Percentiles rank a stretch among this genome's conserved stretches.
Conservation (phyloP, 2,329 filamentous ascomycete species). For the Scopulariopsis brevicaulis region DNA sequence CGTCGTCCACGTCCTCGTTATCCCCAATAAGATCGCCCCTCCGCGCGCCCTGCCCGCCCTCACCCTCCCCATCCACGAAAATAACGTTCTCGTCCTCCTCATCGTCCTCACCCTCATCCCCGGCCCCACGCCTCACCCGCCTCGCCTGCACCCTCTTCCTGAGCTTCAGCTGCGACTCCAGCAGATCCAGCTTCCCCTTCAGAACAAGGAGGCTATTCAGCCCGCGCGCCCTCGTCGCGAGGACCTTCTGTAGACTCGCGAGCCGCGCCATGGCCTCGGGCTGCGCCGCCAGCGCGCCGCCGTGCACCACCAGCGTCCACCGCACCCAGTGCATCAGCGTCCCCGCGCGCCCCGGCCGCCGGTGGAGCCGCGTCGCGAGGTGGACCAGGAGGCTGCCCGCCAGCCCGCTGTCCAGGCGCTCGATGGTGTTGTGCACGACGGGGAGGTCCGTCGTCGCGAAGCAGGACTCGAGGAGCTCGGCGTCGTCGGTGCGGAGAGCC, state of each 20-base stretch:
- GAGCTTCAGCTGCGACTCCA: constrained; percentile 79
- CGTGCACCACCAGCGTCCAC: constrained; percentile 86
- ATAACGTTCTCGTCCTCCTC: constrained; percentile 62
- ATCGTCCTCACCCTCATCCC: constrained; percentile 36
- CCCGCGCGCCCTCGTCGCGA: constrained; percentile 75
- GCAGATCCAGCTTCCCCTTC: constrained; percentile 91
- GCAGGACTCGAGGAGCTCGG: constrained; percentile 81
- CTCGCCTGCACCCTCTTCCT: constrained; percentile 39
- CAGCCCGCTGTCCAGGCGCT: constrained; percentile 76
- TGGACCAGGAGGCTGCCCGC: constrained; percentile 70
- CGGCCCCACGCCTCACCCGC: constrained; percentile 17
- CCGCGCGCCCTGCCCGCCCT: constrained; percentile 28
- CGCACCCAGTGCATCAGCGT: constrained; percentile 92
- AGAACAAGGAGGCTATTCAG: constrained; percentile 74
- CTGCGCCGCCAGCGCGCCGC: constrained; percentile 79
- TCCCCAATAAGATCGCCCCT: constrained; percentile 28
- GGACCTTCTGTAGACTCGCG: constrained; percentile 69
- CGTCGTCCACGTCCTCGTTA: constrained; percentile 47
- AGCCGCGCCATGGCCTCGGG: constrained; percentile 73
- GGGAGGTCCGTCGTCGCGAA: constrained; percentile 66
- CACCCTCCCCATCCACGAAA: constrained; percentile 75
- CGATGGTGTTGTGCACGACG: constrained; percentile 79
- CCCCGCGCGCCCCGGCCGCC: constrained; percentile 78
- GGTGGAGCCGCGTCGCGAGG: constrained; percentile 76
- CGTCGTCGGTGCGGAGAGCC: constrained; percentile 85